Evolutionary conservation across 208 protist genomes (phyloP).

Genomic region (Naegleria gruberi): DNA sequence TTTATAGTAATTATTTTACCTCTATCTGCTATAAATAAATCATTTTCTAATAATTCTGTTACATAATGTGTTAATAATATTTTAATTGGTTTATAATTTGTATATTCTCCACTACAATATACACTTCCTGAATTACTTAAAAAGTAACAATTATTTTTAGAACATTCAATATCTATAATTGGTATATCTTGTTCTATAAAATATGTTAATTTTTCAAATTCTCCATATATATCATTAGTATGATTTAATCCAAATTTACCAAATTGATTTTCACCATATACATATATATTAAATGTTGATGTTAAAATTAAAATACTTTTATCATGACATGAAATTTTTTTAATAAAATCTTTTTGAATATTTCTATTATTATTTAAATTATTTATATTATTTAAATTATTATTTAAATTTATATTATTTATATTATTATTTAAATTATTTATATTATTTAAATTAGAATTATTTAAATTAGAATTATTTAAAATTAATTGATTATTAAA

Average conservation of each 20-base stretch:
- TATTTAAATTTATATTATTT: not conserved
- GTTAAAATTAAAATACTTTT: not conserved
- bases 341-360: not conserved
- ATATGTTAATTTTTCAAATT: not conserved
- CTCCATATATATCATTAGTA: not conserved
- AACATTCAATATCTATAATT: not conserved
- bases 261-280: not conserved
- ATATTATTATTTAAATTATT: not conserved
- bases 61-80: not conserved
- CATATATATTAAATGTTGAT: not conserved
- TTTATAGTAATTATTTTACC: not conserved
- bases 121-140: not conserved
- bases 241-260: not conserved
- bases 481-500: too few relatives aligned
- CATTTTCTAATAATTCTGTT: not conserved
- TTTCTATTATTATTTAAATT: not conserved
- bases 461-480: not conserved
- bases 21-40: constrained; percentile 5
- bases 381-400: not conserved
- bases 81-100: not conserved
- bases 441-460: not conserved
- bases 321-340: not conserved
- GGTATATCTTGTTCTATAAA: not conserved
- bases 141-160: not conserved
- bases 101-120: not conserved